A percentile compares a stretch with the other conserved stretches of the same genome.
These are phyloP conservation scores for Penicillium paneum DNA, from an alignment of 2,329 filamentous ascomycete genomes.

Conservation along the genomic window DNA sequence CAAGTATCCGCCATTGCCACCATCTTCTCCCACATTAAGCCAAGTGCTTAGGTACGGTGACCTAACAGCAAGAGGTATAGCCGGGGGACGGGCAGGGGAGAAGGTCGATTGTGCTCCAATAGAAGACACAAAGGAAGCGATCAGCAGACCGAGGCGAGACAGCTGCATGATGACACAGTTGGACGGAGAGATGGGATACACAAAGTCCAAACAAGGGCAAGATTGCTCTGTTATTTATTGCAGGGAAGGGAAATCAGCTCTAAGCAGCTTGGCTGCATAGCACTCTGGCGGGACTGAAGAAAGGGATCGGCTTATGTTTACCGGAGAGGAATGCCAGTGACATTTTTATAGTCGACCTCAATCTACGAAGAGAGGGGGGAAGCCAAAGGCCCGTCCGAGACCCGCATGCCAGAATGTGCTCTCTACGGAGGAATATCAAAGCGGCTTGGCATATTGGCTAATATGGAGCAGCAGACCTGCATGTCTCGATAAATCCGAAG, in stretches of 20 bases:
- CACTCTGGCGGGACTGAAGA: slow-evolving; percentile 9
- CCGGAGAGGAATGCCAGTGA: slow-evolving; percentile 27
- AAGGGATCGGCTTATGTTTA: slow-evolving; percentile 27
- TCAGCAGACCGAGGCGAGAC: slow-evolving; percentile 23
- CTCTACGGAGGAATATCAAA: slow-evolving; percentile 15
- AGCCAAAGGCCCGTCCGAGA: slow-evolving; percentile 8
- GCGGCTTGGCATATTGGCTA: slow-evolving; percentile 10
- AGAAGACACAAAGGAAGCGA: slow-evolving; percentile 23
- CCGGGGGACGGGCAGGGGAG: slow-evolving; percentile 62
- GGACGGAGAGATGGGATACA: slow-evolving; percentile 12
- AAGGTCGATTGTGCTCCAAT: slow-evolving; percentile 52
- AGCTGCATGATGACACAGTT: slow-evolving; percentile 30
- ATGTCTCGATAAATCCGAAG: slow-evolving; percentile 11
- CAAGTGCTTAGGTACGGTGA: slow-evolving; percentile 73
- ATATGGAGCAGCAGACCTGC: slow-evolving; percentile 21
- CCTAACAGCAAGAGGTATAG: slow-evolving; percentile 69
- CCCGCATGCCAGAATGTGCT: slow-evolving; percentile 24
- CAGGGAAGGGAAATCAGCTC: slow-evolving; percentile 5
- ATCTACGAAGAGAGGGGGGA: slow-evolving; percentile 17
- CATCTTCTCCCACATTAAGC: slow-evolving; percentile 60
- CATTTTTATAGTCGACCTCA: slow-evolving; percentile 28
- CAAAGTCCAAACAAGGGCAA: slow-evolving; percentile 22
- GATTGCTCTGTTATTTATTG: slow-evolving; percentile 17
- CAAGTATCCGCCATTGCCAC: slow-evolving; percentile 63
- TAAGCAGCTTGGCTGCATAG: background rate